Conservation (phyloP, 1,139 yeast species). For the Geotrichum cucujoidarum region DNA sequence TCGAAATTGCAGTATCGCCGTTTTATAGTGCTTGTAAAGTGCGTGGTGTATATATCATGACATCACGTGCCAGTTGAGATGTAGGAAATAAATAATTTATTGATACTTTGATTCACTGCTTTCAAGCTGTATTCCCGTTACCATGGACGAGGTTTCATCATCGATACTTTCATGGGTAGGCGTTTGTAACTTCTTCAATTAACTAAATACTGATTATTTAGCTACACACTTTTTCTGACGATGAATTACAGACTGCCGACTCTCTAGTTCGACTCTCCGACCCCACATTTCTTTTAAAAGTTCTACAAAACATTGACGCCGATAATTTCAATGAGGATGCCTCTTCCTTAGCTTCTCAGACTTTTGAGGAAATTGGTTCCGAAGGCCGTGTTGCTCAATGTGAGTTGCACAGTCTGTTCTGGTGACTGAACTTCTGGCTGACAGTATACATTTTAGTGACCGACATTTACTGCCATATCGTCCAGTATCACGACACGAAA, state of each 20-base stretch:
- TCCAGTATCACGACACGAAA: constrained; percentile 2
- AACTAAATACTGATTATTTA: background rate
- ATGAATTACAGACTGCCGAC: background rate
- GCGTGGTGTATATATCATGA: no score
- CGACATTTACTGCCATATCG: background rate
- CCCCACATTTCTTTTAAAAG: background rate
- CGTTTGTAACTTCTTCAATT: background rate
- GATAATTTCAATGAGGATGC: constrained; percentile 4
- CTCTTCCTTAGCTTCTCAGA: background rate
- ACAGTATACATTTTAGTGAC: no score
- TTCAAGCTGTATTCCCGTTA: background rate
- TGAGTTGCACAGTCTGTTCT: no score
- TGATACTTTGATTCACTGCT: background rate
- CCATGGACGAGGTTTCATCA: background rate
- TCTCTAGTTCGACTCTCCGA: background rate
- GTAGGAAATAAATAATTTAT: no score
- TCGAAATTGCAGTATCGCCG: no score
- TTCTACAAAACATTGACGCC: constrained; percentile 15
- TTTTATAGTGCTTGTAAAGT: no score
- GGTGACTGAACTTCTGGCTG: no score
- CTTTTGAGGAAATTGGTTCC: no score
- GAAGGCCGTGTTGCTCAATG: no score
- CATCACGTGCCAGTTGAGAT: no score
- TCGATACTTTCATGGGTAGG: constrained; percentile 7
- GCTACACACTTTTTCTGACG: constrained; percentile 2